These are phyloP conservation scores for Jamesozyma piceae DNA, from an alignment of 805 yeast species.

Conservation along the genomic window DNA sequence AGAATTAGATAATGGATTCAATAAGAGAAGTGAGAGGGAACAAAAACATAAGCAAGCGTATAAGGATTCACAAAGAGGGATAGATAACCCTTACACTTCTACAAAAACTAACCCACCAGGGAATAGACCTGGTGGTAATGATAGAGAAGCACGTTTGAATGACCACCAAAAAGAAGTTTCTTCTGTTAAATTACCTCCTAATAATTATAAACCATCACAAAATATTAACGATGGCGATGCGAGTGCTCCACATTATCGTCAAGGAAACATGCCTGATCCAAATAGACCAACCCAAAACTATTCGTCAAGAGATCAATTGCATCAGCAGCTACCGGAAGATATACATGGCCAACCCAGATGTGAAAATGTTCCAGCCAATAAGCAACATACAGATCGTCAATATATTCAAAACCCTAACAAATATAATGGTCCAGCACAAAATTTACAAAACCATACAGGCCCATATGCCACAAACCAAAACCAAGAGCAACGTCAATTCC, in stretches of 20 bases:
- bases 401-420: background rate
- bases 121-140: background rate
- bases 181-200: constrained; percentile 3
- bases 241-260: background rate
- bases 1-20: constrained; percentile 5
- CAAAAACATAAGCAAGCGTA: background rate
- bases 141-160: background rate
- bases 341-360: background rate
- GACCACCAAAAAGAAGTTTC: constrained; percentile 2
- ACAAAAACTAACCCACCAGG: background rate
- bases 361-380: background rate
- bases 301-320: background rate
- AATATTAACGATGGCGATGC: background rate
- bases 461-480: background rate
- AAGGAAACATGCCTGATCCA: background rate
- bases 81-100: background rate
- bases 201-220: background rate
- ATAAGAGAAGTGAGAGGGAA: background rate
- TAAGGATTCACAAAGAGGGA: background rate
- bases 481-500: background rate
- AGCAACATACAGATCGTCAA: background rate
- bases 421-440: background rate
- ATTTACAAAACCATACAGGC: background rate
- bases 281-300: background rate
- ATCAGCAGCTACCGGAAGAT: background rate